Evolutionary conservation across 768 basidiomycete species (phyloP).

Genomic region (Pluteus cervinus): DNA sequence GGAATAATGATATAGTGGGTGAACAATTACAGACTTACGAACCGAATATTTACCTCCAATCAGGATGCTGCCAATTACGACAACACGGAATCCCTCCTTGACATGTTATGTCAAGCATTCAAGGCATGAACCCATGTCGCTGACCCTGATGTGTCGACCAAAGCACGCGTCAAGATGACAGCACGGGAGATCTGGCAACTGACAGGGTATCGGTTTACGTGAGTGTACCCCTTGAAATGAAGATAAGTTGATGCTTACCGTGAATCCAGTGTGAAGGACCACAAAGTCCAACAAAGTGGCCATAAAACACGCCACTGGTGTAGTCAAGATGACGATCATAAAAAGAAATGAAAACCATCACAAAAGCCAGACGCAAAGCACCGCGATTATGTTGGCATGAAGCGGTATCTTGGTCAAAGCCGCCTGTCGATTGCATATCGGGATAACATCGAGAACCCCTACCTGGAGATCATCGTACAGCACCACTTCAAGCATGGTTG

Average conservation of each 20-base stretch:
- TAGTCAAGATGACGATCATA: slow-evolving; percentile 18
- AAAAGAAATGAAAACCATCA: slow-evolving; percentile 15
- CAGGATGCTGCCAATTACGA: no score
- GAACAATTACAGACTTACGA: no score
- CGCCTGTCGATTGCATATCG: slow-evolving; percentile 6
- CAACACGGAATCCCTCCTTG: no score
- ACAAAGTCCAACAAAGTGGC: slow-evolving; percentile 11
- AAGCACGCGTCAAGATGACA: slow-evolving; percentile 12
- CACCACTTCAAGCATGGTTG: no score
- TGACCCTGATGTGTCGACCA: no score
- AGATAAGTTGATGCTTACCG: slow-evolving; percentile 6
- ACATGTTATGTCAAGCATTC: no score
- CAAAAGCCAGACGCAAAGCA: slow-evolving; percentile 13
- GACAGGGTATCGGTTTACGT: slow-evolving; percentile 20
- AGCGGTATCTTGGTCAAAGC: slow-evolving; percentile 16
- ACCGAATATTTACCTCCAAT: no score
- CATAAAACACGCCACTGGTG: slow-evolving; percentile 19
- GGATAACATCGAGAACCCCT: no score
- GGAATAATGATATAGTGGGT: no score
- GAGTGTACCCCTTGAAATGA: slow-evolving; percentile 7
- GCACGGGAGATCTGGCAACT: slow-evolving; percentile 16
- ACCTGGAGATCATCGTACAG: no score
- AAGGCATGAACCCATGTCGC: no score
- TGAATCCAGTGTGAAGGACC: slow-evolving; percentile 15
- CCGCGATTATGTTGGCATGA: slow-evolving; percentile 21